Conservation (phyloP, 306 rosid genomes). For the Lathyrus oleraceus region DNA sequence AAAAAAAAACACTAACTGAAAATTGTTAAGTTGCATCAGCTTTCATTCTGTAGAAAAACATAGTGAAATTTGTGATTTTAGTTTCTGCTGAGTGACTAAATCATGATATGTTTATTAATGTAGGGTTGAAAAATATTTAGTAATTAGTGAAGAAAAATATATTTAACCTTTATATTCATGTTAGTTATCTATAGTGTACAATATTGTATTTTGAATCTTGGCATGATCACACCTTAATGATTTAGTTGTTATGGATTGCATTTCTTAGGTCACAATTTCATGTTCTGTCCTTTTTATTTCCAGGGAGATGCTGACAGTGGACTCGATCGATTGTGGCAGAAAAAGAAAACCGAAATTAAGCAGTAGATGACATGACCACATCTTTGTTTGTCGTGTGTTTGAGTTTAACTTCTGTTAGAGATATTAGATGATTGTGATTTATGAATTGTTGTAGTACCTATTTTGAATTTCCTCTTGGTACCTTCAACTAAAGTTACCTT, state of each 20-base stretch:
- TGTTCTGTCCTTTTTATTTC: neutral
- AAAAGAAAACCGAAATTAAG: constrained; percentile 51
- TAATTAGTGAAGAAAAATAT: neutral
- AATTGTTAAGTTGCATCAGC: neutral
- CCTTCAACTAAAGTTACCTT: constrained; percentile 7
- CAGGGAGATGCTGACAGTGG: constrained; percentile 71
- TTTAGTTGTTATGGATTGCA: neutral
- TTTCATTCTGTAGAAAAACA: neutral
- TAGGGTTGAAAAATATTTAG: neutral
- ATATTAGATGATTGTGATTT: constrained; percentile 20
- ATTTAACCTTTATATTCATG: neutral
- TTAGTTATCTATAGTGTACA: neutral
- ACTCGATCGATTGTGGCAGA: constrained; percentile 60
- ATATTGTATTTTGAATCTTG: neutral
- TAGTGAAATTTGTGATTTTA: neutral
- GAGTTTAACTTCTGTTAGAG: constrained; percentile 7
- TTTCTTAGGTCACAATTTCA: neutral
- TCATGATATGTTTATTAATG: neutral
- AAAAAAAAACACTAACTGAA: neutral
- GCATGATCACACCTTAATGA: neutral
- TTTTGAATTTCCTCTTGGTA: neutral
- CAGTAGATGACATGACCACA: constrained; percentile 35
- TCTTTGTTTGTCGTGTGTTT: neutral
- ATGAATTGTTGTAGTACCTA: too few relatives aligned
- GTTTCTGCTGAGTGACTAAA: neutral